Evolutionary conservation across 495 filamentous ascomycete genomes (phyloP).

Genomic region (Lepraria neglecta): DNA sequence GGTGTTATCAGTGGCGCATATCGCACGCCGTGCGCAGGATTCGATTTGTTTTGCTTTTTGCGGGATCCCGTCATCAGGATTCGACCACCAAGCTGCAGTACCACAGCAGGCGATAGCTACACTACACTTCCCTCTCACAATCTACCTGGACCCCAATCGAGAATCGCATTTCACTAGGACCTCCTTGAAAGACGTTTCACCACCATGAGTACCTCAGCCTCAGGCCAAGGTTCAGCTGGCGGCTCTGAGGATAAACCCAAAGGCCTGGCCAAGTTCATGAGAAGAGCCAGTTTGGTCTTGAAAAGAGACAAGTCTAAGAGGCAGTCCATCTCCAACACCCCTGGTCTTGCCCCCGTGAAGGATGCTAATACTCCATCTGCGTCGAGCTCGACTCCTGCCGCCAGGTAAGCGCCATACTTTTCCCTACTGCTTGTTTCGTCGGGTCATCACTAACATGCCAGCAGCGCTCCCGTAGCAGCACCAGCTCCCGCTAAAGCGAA

Average conservation of each 20-base stretch:
- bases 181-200: neutral
- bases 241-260: constrained; percentile 48
- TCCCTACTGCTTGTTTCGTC: neutral
- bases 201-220: constrained; percentile 20
- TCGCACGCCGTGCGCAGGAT: neutral
- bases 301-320: constrained; percentile 47
- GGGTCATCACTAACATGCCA: neutral
- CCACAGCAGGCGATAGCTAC: neutral
- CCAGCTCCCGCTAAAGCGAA: constrained; percentile 5
- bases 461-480: constrained; percentile 19
- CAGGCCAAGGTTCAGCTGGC: constrained; percentile 22
- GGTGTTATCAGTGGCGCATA: neutral
- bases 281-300: constrained; percentile 57
- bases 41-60: neutral
- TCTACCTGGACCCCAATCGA: neutral
- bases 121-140: neutral
- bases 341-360: constrained; percentile 24
- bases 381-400: constrained; percentile 25
- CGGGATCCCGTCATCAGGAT: neutral
- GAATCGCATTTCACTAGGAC: neutral
- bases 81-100: neutral
- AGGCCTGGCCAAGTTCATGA: constrained; percentile 56
- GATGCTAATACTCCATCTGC: neutral
- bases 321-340: constrained; percentile 31
- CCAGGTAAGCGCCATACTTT: constrained; percentile 31